Evolutionary conservation across 306 rosid genomes (phyloP).

Genomic region (Albizia julibrissin): DNA sequence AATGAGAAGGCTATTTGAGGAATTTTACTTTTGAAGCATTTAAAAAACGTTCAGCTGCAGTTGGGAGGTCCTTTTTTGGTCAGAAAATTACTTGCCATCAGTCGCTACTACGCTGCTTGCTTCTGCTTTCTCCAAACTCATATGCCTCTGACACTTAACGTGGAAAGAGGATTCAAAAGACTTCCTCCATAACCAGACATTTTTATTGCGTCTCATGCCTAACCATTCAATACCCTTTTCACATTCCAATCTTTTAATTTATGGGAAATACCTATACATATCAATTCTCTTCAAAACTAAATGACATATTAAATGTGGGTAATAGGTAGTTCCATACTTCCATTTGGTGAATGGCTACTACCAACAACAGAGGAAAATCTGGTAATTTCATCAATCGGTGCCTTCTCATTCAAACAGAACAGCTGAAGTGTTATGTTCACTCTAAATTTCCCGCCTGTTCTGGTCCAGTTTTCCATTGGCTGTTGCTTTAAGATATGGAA

Average conservation of each 20-base stretch:
- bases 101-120: slow-evolving; percentile 33
- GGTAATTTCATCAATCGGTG: slow-evolving; percentile 29
- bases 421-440: slow-evolving; percentile 59
- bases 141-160: slow-evolving; percentile 36
- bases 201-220: slow-evolving; percentile 19
- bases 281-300: background rate
- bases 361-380: background rate
- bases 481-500: slow-evolving; percentile 80
- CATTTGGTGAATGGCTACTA: background rate
- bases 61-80: slow-evolving; percentile 35
- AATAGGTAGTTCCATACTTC: background rate
- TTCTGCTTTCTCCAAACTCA: slow-evolving; percentile 53
- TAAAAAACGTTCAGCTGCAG: slow-evolving; percentile 25
- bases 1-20: slow-evolving; percentile 1
- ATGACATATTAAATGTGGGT: background rate
- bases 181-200: slow-evolving; percentile 1
- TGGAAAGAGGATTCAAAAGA: background rate
- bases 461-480: slow-evolving; percentile 30
- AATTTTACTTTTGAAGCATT: slow-evolving; percentile 44
- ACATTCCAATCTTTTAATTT: background rate
- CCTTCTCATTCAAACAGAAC: slow-evolving; percentile 44
- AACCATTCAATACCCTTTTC: background rate
- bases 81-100: slow-evolving; percentile 39
- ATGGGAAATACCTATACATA: background rate
- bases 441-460: slow-evolving; percentile 39